Base-by-base conservation (phyloP, 345 rosid species). In the Eucalyptus pauciflora region DNA sequence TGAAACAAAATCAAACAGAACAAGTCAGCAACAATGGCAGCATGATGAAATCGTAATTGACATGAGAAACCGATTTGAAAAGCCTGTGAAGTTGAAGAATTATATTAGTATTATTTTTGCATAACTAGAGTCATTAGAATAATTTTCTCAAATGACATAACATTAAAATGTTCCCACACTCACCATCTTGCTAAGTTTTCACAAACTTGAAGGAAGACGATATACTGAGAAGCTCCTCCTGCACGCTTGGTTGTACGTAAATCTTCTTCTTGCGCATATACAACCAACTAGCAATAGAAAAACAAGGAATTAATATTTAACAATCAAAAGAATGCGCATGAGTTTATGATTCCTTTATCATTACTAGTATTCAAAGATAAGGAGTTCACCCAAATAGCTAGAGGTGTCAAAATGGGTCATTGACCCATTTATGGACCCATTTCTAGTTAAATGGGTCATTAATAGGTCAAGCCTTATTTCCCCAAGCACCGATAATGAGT, bases 171-270 rank as follows among this genome's bases (percentile, higher is more conserved):
- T 27, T 7, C 45, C 33, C 45, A 18, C 80, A 87, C 93, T 93
- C 89, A 98, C 99, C 99, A 91, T 96, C 97, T 91, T 94, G 94
- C 99, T 99, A 98, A 29, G 98, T 97, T 90, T 96, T 93, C 46
- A 96, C 94, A 89, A 95, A 95, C 90, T 87, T 88, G 94, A 97
- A 98, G 91, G 91, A 92, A 69, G 92, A 89, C 88, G 99, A 97
- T 90, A 96, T 99, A 16, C 98, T 96, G 50, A 96, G 88, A 90
- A 98, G 99, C 64, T 97, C 99, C 58, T 71, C 89, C 92, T 88
- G 94, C 85, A 97, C 98, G 81, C 94, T 96, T 31, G 99, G 99
- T 91, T 98, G 99, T 87, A 98, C 98, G 88, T 94, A 98, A 89
- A 96, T 90, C 79, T 95, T 93, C 62, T 94, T 94, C 92, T 93